phyloP scores from a whole-genome alignment of 2,329 filamentous ascomycete species.

The Lachnellula hyalina region DNA sequence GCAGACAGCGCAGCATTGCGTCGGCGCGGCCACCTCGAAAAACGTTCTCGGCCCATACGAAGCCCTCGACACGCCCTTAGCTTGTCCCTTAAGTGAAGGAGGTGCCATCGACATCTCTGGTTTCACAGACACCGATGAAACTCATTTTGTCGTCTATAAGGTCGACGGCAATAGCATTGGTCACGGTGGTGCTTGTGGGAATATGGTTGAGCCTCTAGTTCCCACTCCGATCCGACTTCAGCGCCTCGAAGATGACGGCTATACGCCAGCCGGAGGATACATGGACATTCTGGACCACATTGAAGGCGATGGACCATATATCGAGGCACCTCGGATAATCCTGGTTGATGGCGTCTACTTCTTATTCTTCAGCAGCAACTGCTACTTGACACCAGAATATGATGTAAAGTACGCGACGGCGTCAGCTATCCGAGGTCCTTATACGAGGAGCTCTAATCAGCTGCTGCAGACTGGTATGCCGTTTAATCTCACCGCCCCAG shows the following conservation, averaged over 20 bases:
- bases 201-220: conserved; percentile 35
- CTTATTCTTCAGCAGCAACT: conserved; percentile 58
- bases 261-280: conserved; percentile 47
- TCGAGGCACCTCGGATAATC: conserved; percentile 56
- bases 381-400: conserved; percentile 49
- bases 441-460: conserved; percentile 3
- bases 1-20: conserved; percentile 45
- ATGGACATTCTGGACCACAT: conserved; percentile 43
- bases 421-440: conserved; percentile 8
- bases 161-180: conserved; percentile 54
- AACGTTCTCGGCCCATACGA: conserved; percentile 27
- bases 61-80: conserved; percentile 28
- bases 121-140: conserved; percentile 50
- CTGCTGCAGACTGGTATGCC: conserved; percentile 10
- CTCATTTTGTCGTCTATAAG: conserved; percentile 59
- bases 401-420: conserved; percentile 54
- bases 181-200: conserved; percentile 40
- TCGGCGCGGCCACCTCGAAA: conserved; percentile 49
- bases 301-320: conserved; percentile 45
- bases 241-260: conserved; percentile 44
- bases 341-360: conserved; percentile 47
- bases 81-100: conserved; percentile 47
- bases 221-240: conserved; percentile 55
- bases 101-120: conserved; percentile 60
- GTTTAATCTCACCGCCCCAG: conserved; percentile 13